Evolutionary conservation across 352 stramenopile species (phyloP), one percentile per base, ranked within the genome.

Genomic region (Pythium coloratum): DNA sequence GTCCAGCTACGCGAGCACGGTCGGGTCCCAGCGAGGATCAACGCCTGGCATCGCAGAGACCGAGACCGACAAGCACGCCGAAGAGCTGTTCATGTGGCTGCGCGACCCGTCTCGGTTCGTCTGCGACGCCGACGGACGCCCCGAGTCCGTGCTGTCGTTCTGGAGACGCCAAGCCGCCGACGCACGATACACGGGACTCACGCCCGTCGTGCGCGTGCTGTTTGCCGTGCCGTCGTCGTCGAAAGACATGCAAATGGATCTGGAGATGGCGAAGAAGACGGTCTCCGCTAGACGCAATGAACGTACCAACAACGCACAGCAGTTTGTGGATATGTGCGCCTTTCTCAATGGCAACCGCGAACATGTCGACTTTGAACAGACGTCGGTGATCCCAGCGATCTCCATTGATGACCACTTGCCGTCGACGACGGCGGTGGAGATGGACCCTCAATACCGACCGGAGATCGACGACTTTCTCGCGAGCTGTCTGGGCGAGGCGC

Each of bases 211-310:
- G 6, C 50, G 49, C 1, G 26, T 60, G 24, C 16, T 66, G 34
- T 60, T 66, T 36, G 24, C 9, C 0, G 24, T 60, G 13, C 60
- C 60, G n/a, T n/a, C 60, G 51, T 60, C 60, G 8, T 24, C 34
- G 1, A 10, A 6, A 10, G 46, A 53, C 20, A 6, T 53, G 1
- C n/a, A 28, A 4, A 6, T 12, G n/a, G 46, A 53, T 10, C 18
- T 53, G 12, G 20, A 28, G n/a, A 53, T 20, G n/a, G 46, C 4
- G 20, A 53, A 30, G 20, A 53, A 30, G 46, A 53, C 46, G n/a
- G 46, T 53, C 3, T 18, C 20, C 3, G 46, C 20, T 1, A 20
- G 46, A 32, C 46, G 46, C n/a, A n/a, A 4, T 5, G 46, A 53
- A n/a, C n/a, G 20, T 24, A 24, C 20, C 20, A 24, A 6, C 2